These are phyloP conservation scores for Nakaseomyces sp. DNA, from an alignment of 1,139 yeast species.

Conservation along the genomic window DNA sequence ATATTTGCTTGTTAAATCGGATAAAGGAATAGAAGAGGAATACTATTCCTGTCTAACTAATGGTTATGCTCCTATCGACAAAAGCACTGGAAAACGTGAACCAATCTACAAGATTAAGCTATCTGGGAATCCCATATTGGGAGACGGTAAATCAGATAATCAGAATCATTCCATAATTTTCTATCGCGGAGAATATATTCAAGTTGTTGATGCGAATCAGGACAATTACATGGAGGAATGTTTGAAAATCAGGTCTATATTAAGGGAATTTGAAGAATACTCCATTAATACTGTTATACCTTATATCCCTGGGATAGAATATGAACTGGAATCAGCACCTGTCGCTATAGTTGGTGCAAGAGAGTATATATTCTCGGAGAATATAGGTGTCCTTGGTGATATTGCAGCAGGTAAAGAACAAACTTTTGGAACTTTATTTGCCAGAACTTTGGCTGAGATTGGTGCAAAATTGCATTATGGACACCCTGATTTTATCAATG, in stretches of 20 bases:
- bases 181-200: conserved; percentile 79
- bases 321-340: conserved; percentile 36
- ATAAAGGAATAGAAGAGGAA: conserved; percentile 26
- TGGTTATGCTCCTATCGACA: conserved; percentile 37
- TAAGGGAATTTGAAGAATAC: conserved; percentile 70
- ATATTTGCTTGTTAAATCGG: conserved; percentile 42
- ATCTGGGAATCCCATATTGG: conserved; percentile 81
- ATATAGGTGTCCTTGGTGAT: conserved; percentile 79
- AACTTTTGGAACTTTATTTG: conserved; percentile 84
- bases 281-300: conserved; percentile 34
- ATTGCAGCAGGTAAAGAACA: conserved; percentile 92
- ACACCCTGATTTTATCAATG: conserved; percentile 83
- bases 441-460: conserved; percentile 73
- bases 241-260: conserved; percentile 63
- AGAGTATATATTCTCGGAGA: conserved; percentile 81
- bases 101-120: conserved; percentile 50
- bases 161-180: conserved; percentile 73
- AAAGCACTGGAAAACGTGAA: conserved; percentile 35
- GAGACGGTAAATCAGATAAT: conserved; percentile 86
- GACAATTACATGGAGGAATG: conserved; percentile 85
- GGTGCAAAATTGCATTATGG: conserved; percentile 90
- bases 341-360: conserved; percentile 86
- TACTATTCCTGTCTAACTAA: conserved; percentile 62
- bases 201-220: conserved; percentile 81
- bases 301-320: conserved; percentile 41